Conservation (phyloP, 139 green algal species). For the Edaphochlamys debaryana region DNA sequence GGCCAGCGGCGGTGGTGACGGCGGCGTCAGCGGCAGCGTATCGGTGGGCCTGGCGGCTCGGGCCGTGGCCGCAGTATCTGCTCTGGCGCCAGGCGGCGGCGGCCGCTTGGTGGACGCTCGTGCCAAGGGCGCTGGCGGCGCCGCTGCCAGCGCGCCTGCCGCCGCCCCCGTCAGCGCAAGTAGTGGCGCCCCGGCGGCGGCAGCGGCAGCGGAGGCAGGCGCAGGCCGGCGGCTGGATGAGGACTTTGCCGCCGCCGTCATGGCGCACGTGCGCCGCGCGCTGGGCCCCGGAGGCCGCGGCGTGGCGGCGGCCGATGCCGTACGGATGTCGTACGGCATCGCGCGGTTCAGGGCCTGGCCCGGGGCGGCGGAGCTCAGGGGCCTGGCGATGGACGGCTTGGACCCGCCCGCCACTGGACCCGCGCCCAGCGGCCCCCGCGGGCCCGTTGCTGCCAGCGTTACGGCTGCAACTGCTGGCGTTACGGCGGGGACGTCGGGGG, state of each 20-base stretch:
- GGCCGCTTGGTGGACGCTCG: not conserved
- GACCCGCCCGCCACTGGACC: not conserved
- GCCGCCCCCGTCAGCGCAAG: not conserved
- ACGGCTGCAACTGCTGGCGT: too few species aligned
- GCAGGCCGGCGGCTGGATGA: not conserved
- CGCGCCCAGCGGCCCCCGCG: too few species aligned
- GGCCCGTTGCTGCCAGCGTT: too few species aligned
- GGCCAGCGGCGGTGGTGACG: too few species aligned
- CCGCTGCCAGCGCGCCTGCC: too few species aligned
- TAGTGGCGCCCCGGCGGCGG: not conserved
- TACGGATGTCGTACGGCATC: not conserved
- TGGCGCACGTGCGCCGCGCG: not conserved
- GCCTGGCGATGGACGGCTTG: not conserved
- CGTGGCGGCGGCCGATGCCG: not conserved
- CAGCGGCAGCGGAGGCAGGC: not conserved
- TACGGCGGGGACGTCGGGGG: too few species aligned
- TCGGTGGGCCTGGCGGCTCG: not conserved
- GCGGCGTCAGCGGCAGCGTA: not conserved
- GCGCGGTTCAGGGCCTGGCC: slow-evolving; percentile 4
- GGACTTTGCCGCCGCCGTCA: not conserved
- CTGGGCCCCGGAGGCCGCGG: not conserved
- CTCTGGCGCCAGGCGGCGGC: not conserved
- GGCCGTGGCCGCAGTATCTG: not conserved
- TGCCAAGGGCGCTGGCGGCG: too few species aligned
- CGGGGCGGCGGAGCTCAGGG: not conserved